These are phyloP conservation scores for Gnomoniopsis sp. DNA, from an alignment of 2,329 filamentous ascomycete genomes.

Conservation along the genomic window DNA sequence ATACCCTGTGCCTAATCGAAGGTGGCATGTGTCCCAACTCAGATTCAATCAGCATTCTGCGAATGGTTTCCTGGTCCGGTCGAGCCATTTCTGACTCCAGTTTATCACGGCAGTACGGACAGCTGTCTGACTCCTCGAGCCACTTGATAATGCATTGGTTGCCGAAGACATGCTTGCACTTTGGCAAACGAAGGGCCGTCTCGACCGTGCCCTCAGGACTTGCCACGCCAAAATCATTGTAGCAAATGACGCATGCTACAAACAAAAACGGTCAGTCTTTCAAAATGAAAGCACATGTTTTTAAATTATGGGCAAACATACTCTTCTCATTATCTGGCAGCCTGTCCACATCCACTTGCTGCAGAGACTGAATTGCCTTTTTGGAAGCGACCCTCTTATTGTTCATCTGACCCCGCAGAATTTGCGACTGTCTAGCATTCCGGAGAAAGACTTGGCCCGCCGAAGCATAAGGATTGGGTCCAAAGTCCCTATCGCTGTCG, in stretches of 20 bases:
- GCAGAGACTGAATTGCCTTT: constrained; percentile 41
- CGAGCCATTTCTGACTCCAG: constrained; percentile 45
- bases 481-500: constrained; percentile 19
- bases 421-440: constrained; percentile 28
- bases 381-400: constrained; percentile 47
- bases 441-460: background rate
- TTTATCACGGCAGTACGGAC: constrained; percentile 62
- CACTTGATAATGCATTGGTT: constrained; percentile 63
- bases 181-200: constrained; percentile 54
- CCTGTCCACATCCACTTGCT: constrained; percentile 42
- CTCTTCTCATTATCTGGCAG: constrained; percentile 45
- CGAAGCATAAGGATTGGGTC: constrained; percentile 36
- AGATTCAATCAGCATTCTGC: constrained; percentile 22
- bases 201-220: constrained; percentile 59
- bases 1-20: background rate
- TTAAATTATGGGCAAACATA: constrained; percentile 29
- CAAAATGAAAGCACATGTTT: background rate
- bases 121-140: constrained; percentile 60
- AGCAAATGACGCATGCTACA: constrained; percentile 60
- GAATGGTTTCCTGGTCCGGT: constrained; percentile 25
- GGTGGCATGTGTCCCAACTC: background rate
- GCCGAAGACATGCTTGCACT: constrained; percentile 63
- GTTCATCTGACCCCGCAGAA: constrained; percentile 41
- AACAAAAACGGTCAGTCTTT: constrained; percentile 7
- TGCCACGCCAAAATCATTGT: constrained; percentile 56